These are phyloP conservation scores for Candida silvatica DNA, from an alignment of 805 yeast genomes.

Conservation along the genomic window DNA sequence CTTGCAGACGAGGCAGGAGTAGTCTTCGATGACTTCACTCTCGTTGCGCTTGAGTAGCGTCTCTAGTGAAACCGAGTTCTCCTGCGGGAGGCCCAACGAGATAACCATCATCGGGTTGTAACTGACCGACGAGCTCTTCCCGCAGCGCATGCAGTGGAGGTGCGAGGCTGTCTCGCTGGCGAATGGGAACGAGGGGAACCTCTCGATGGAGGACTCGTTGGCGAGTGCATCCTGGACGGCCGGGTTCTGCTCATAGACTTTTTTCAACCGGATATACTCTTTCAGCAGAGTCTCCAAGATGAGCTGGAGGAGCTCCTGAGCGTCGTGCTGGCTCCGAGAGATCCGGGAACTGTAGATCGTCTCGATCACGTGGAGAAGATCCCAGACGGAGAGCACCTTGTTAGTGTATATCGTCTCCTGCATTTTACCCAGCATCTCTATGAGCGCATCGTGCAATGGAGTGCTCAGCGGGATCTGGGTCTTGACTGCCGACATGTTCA, in stretches of 20 bases:
- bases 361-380: conserved; percentile 67
- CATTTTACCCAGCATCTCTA: conserved; percentile 41
- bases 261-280: conserved; percentile 35
- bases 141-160: conserved; percentile 64
- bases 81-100: conserved; percentile 69
- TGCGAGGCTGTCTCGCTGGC: conserved; percentile 58
- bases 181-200: conserved; percentile 70
- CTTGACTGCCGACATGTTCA: neutral
- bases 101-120: conserved; percentile 59
- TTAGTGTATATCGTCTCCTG: conserved; percentile 53
- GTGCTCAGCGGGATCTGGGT: neutral
- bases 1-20: conserved; percentile 72
- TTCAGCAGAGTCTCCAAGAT: conserved; percentile 68
- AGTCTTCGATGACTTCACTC: conserved; percentile 66
- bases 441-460: conserved; percentile 50
- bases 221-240: conserved; percentile 41
- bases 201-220: conserved; percentile 5
- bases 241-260: conserved; percentile 19
- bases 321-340: conserved; percentile 84
- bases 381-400: conserved; percentile 66
- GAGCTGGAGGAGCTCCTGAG: conserved; percentile 83
- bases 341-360: conserved; percentile 62
- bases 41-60: conserved; percentile 49
- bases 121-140: conserved; percentile 47
- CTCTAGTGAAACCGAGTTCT: conserved; percentile 27